Percentiles rank a stretch among this genome's conserved stretches.
phyloP scores from a whole-genome alignment of 1,284 basidiomycete species.

The Trichosporon sp. region DNA sequence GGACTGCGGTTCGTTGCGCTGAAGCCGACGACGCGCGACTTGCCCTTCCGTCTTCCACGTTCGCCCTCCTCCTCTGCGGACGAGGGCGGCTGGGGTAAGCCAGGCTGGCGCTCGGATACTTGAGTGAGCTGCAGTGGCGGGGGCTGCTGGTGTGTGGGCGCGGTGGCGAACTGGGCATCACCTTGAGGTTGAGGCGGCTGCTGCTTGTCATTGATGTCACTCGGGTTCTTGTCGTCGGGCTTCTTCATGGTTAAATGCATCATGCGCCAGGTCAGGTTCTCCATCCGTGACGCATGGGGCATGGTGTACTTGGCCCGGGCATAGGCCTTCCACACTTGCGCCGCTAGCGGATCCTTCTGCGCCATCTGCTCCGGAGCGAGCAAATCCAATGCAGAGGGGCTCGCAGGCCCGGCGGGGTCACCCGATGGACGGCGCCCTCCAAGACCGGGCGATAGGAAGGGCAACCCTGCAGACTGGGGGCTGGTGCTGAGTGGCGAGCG shows the following conservation, averaged over 20 bases:
- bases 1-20: constrained; percentile 44
- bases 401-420: constrained; percentile 35
- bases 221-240: constrained; percentile 36
- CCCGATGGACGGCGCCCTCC: constrained; percentile 42
- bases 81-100: not conserved
- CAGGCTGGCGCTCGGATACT: not conserved
- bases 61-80: constrained; percentile 36
- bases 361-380: constrained; percentile 51
- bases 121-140: constrained; percentile 7
- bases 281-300: constrained; percentile 92
- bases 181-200: constrained; percentile 24
- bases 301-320: constrained; percentile 81
- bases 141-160: constrained; percentile 17
- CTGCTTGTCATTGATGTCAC: constrained; percentile 18
- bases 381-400: constrained; percentile 35
- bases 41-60: constrained; percentile 61
- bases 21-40: constrained; percentile 59
- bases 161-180: constrained; percentile 9
- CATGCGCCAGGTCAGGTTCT: constrained; percentile 97
- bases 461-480: constrained; percentile 24
- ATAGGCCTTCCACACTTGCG: constrained; percentile 97
- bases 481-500: constrained; percentile 42
- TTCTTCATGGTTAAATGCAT: constrained; percentile 86
- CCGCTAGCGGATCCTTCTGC: constrained; percentile 80
- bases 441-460: not conserved